Conservation (phyloP, 345 rosid genomes). For the Citrus unshiu region DNA sequence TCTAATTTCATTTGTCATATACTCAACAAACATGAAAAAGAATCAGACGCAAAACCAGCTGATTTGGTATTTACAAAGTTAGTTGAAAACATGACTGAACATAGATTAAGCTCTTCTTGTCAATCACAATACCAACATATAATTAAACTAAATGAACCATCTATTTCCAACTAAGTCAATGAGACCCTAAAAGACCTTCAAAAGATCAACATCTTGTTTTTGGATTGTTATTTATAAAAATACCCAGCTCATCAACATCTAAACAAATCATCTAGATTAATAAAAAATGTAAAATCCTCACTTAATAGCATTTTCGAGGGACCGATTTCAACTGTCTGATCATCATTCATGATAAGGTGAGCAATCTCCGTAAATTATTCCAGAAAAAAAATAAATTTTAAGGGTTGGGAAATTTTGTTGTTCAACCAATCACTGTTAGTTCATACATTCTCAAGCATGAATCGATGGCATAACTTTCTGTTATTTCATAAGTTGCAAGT, state of each 20-base stretch:
- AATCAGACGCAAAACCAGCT: background rate
- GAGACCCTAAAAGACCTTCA: background rate
- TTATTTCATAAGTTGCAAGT: background rate
- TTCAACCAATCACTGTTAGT: constrained; percentile 6
- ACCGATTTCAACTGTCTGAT: constrained; percentile 22
- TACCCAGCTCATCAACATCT: constrained; percentile 11
- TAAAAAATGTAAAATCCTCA: constrained; percentile 19
- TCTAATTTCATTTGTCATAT: background rate
- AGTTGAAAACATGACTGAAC: background rate
- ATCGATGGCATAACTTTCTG: background rate
- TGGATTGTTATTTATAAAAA: background rate
- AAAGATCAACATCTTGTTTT: background rate
- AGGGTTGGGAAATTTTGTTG: constrained; percentile 10
- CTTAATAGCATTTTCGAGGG: constrained; percentile 12
- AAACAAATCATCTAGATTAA: constrained; percentile 7
- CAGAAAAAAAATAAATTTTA: constrained; percentile 18
- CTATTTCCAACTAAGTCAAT: background rate
- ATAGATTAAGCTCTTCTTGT: background rate
- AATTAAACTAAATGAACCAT: background rate
- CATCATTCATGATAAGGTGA: constrained; percentile 21
- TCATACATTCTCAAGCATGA: constrained; percentile 9
- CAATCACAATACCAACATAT: background rate
- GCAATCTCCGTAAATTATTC: constrained; percentile 27
- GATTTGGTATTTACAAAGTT: background rate
- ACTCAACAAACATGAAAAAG: background rate